These are phyloP conservation scores for Collybia sp. DNA, from an alignment of 768 basidiomycete genomes.

Conservation along the genomic window DNA sequence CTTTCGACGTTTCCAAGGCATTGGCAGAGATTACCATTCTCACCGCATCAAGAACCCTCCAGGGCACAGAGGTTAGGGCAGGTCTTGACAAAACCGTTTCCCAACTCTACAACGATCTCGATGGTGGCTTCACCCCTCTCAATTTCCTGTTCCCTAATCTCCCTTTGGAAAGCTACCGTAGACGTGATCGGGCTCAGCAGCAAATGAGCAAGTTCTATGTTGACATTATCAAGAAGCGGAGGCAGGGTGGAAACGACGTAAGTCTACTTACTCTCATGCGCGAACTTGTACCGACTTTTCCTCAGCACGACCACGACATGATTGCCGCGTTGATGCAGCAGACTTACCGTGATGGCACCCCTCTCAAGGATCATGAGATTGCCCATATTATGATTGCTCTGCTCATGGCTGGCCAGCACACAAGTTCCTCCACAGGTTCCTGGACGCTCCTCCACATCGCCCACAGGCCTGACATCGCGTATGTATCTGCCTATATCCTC, in stretches of 20 bases:
- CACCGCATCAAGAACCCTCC: conserved; percentile 90
- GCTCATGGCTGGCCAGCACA: conserved; percentile 99
- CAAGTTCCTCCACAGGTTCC: conserved; percentile 86
- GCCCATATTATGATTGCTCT: conserved; percentile 99
- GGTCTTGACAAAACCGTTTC: conserved; percentile 82
- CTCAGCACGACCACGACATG: conserved; percentile 80
- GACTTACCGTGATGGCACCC: conserved; percentile 75
- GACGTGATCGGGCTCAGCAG: conserved; percentile 83
- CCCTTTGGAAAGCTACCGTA: conserved; percentile 86
- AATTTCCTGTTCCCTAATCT: conserved; percentile 95
- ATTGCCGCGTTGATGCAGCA: conserved; percentile 83
- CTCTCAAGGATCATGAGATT: conserved; percentile 83
- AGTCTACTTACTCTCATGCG: conserved; percentile 7
- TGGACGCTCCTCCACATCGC: conserved; percentile 92
- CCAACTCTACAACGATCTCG: conserved; percentile 79
- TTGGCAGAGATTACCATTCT: conserved; percentile 91
- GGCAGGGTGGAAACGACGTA: conserved; percentile 41
- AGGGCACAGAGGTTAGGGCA: conserved; percentile 85
- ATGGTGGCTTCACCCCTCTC: conserved; percentile 93
- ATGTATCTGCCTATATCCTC: conserved; percentile 22
- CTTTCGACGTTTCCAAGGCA: conserved; percentile 66
- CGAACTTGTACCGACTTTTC: conserved; percentile 2
- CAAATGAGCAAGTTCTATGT: conserved; percentile 95
- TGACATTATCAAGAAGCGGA: conserved; percentile 75
- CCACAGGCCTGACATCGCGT: conserved; percentile 69